Evolutionary conservation across 148 eudicot genomes (phyloP).

Genomic region (Rheum nobile): DNA sequence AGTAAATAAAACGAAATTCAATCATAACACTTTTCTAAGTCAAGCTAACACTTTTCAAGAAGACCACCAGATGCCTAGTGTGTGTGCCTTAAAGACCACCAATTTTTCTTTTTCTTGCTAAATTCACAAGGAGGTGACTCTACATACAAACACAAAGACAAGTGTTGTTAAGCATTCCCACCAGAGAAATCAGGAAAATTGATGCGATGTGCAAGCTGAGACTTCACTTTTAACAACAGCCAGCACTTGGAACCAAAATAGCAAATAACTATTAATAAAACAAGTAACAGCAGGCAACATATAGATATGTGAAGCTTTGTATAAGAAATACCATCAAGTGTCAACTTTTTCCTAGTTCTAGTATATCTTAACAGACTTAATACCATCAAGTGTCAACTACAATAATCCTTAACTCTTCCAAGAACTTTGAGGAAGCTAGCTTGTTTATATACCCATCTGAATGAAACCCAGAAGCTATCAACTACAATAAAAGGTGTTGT

Average conservation of each 20-base stretch:
- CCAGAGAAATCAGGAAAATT: no score
- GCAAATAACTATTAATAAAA: neutral
- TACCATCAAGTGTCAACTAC: no score
- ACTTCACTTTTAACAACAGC: neutral
- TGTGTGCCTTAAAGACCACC: neutral
- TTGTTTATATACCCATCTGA: no score
- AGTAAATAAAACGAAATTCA: neutral
- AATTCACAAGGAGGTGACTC: neutral
- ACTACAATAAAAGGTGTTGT: no score
- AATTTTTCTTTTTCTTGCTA: neutral
- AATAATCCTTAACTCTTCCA: no score
- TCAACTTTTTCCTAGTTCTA: no score
- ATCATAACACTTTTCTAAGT: neutral
- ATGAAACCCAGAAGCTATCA: no score
- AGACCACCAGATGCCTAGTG: neutral
- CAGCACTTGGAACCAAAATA: neutral
- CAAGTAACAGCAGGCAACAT: neutral
- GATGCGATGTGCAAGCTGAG: no score
- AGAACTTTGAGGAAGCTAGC: no score
- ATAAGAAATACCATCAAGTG: neutral
- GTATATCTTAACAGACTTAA: no score
- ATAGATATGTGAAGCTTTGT: neutral
- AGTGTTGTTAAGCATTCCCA: no score
- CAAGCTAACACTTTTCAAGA: neutral
- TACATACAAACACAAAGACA: neutral